Evolutionary conservation across 345 rosid genomes (phyloP).

Genomic region (Gossypium longicalyx): DNA sequence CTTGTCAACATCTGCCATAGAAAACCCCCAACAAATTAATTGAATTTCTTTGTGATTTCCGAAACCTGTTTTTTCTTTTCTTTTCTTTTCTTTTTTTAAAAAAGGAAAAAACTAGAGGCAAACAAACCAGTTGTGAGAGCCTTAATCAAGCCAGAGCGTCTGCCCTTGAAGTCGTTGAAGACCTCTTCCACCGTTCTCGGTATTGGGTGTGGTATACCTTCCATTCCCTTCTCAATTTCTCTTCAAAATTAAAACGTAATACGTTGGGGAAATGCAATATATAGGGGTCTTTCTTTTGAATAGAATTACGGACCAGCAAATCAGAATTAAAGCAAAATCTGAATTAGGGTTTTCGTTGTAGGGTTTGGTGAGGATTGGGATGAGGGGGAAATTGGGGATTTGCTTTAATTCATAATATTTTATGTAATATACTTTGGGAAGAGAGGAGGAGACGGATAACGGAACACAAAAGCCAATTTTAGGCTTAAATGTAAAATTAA

Average conservation of each 20-base stretch:
- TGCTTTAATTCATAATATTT: not conserved
- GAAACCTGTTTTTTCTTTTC: not conserved
- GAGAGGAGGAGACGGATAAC: too few relatives aligned
- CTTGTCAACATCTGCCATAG: conserved; percentile 48
- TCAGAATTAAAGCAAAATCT: not conserved
- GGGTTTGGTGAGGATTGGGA: conserved; percentile 7
- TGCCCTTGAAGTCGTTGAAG: conserved; percentile 83
- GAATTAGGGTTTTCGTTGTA: conserved; percentile 9
- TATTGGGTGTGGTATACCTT: conserved; percentile 66
- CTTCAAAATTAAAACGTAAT: not conserved
- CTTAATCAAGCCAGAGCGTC: conserved; percentile 87
- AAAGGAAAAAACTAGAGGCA: not conserved
- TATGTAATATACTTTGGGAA: too few relatives aligned
- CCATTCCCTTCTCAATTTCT: conserved; percentile 26
- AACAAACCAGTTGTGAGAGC: conserved; percentile 74
- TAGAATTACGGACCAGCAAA: not conserved
- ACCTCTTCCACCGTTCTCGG: conserved; percentile 94
- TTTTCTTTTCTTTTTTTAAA: too few relatives aligned
- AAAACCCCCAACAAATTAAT: not conserved
- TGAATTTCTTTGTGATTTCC: not conserved
- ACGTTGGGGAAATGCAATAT: not conserved
- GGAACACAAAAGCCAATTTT: too few relatives aligned
- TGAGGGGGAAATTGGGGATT: not conserved
- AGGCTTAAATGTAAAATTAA: too few relatives aligned
- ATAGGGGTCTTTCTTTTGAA: not conserved